Conservation (phyloP, 1,284 basidiomycete genomes). For the Tilletiopsis washingtonensis region DNA sequence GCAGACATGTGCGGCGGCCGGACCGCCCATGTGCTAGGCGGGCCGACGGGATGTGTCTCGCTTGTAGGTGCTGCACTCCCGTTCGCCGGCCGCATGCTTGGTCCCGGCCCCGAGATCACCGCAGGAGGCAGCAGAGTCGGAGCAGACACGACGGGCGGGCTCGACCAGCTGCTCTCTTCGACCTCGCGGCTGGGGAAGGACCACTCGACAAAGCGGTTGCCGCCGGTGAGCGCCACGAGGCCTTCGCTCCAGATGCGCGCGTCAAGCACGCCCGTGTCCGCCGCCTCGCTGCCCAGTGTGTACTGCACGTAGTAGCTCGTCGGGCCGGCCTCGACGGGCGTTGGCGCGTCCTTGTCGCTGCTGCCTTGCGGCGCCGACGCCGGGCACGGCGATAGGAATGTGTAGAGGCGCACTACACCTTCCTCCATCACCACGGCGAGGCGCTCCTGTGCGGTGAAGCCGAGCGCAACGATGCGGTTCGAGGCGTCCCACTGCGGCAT, state of each 20-base stretch:
- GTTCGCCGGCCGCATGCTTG: too few species aligned
- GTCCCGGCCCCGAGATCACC: neutral
- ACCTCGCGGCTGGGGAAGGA: constrained; percentile 63
- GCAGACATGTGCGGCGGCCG: neutral
- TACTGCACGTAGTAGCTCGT: constrained; percentile 73
- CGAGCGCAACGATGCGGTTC: constrained; percentile 65
- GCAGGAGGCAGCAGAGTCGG: constrained; percentile 6
- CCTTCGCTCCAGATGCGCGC: constrained; percentile 78
- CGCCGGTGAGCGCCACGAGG: constrained; percentile 73
- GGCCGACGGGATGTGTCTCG: neutral
- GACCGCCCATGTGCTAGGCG: constrained; percentile 2
- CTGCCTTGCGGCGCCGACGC: constrained; percentile 4
- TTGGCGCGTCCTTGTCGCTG: neutral
- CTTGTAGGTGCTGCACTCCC: too few species aligned
- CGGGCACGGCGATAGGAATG: constrained; percentile 53
- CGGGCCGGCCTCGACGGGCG: constrained; percentile 26
- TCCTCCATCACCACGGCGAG: constrained; percentile 84
- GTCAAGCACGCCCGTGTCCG: constrained; percentile 71
- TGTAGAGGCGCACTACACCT: constrained; percentile 80
- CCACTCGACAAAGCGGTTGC: constrained; percentile 66
- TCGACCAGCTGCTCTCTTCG: constrained; percentile 19
- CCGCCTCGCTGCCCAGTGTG: constrained; percentile 74
- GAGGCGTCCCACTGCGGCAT: constrained; percentile 66
- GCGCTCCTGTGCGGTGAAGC: constrained; percentile 71
- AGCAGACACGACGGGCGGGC: constrained; percentile 14